phyloP scores from a whole-genome alignment of 2,329 filamentous ascomycete species.

The Spiromastix sp. region DNA sequence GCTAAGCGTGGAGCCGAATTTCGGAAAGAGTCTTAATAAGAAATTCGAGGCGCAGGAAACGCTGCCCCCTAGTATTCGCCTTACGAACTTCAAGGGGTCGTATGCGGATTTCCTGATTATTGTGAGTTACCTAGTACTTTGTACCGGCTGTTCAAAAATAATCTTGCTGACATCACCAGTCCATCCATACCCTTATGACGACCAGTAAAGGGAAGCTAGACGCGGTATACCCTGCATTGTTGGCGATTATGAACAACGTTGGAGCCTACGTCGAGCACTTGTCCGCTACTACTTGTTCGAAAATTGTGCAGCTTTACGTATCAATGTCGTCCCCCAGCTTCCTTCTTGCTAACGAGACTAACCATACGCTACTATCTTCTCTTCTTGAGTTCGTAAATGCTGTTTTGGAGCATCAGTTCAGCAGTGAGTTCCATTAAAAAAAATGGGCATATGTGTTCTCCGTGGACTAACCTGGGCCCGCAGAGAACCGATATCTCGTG shows the following conservation, averaged over 20 bases:
- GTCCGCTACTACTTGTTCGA: slow-evolving; percentile 63
- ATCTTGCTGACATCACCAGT: slow-evolving; percentile 44
- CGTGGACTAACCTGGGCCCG: no score
- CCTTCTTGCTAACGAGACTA: slow-evolving; percentile 81
- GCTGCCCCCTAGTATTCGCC: slow-evolving; percentile 67
- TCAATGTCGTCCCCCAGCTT: slow-evolving; percentile 94
- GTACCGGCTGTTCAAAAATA: no score
- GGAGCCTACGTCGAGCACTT: slow-evolving; percentile 73
- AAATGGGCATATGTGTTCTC: no score
- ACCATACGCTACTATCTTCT: slow-evolving; percentile 70
- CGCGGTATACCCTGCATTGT: slow-evolving; percentile 80
- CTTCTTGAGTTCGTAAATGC: slow-evolving; percentile 82
- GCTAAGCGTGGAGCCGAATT: slow-evolving; percentile 82
- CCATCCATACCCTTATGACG: slow-evolving; percentile 84
- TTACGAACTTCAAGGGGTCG: slow-evolving; percentile 74
- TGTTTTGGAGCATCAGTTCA: slow-evolving; percentile 80
- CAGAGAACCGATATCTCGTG: slow-evolving; percentile 72
- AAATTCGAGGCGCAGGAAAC: slow-evolving; percentile 81
- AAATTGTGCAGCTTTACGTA: slow-evolving; percentile 75
- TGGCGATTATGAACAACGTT: slow-evolving; percentile 90
- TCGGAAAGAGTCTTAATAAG: slow-evolving; percentile 83
- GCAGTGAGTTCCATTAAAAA: slow-evolving; percentile 42
- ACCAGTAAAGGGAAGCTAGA: slow-evolving; percentile 82
- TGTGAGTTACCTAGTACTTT: slow-evolving; percentile 41
- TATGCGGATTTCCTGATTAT: slow-evolving; percentile 93